A percentile compares a stretch with the other conserved stretches of the same genome.
phyloP scores from a whole-genome alignment of 768 basidiomycete genomes.

The Mycena maculata region DNA sequence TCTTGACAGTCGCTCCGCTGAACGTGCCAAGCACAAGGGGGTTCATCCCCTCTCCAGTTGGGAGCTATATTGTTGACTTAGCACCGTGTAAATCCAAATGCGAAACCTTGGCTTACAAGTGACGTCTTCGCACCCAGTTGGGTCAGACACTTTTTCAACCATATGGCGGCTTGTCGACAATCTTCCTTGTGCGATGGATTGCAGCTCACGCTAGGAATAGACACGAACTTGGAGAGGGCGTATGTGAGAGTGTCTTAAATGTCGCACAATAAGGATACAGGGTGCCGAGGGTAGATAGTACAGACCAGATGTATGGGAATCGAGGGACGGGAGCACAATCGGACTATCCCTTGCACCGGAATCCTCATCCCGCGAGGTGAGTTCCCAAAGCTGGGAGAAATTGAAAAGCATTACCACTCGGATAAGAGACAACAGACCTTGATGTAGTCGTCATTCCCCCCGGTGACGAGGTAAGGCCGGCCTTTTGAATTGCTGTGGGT shows the following conservation, averaged over 20 bases:
- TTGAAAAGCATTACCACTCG: not conserved
- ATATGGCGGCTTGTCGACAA: constrained; percentile 94
- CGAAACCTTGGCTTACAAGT: constrained; percentile 61
- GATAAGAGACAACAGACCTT: constrained; percentile 61
- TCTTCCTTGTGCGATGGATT: constrained; percentile 77
- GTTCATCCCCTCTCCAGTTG: constrained; percentile 80
- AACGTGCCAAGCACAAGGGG: constrained; percentile 94
- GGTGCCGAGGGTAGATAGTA: not conserved
- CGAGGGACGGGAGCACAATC: constrained; percentile 24
- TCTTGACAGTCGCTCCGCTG: constrained; percentile 64
- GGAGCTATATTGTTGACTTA: constrained; percentile 60
- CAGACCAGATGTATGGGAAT: constrained; percentile 41
- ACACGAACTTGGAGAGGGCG: constrained; percentile 86
- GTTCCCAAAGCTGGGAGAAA: constrained; percentile 64
- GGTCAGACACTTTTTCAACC: constrained; percentile 87
- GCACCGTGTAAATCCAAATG: not conserved
- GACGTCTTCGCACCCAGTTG: constrained; percentile 89
- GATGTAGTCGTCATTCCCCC: constrained; percentile 87
- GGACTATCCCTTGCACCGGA: constrained; percentile 33
- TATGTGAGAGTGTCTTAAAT: constrained; percentile 75
- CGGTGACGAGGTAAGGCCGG: constrained; percentile 69
- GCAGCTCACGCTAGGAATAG: constrained; percentile 88
- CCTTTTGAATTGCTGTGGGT: constrained; percentile 48
- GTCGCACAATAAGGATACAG: not conserved
- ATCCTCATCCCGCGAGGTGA: constrained; percentile 46